Evolutionary conservation across 768 basidiomycete species (phyloP), one percentile per base, ranked within the genome.

Genomic region (Pleurotus salmoneostramineus): DNA sequence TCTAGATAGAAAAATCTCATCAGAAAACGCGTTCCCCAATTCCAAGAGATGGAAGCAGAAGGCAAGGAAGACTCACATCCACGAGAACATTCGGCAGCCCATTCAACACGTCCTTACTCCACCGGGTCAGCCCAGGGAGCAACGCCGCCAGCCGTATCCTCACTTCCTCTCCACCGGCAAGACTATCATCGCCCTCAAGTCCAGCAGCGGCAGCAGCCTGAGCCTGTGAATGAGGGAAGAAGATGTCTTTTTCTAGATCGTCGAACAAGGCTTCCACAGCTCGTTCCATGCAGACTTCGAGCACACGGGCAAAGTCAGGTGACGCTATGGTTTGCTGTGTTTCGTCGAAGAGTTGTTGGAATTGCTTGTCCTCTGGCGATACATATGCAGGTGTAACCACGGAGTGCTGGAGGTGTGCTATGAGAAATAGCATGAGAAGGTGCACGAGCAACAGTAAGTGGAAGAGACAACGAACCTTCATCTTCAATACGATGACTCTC

Each of bases 11-110:
- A 10, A 10, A 10, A 6, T 45, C 51, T 46, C 54, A 56, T 33
- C 42, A 49, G 35, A 35, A 34, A 36, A 42, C 61, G 43, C 15
- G 5, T 32, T 27, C 43, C 11, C 21, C 34, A 57, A 49, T 57
- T 3, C 3, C 14, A 45, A 45, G 51, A 11, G 32, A 3, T 56
- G 14, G 17, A 8, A 55, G 32, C 12, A 2, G 11, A 57, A 57
- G 50, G 57, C 12, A 58, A 44, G 42, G 40, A 44, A 48, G 5
- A 81, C 89, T 71, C 66, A 93, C 93, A 74, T 95, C 92, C 31
- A 93, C 81, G 62, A 93, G 73, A 68, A 90, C 91, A 67, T 91
- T 93, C 36, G 90, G 91, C 56, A 87, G 67, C 14, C 81, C 82
- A 61, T 83, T 79, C 63, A 93, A 68, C 40, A 86, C 85, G 58